Base-by-base conservation (phyloP, 2,329 filamentous ascomycete genomes). In the Cercospora citrullina region DNA sequence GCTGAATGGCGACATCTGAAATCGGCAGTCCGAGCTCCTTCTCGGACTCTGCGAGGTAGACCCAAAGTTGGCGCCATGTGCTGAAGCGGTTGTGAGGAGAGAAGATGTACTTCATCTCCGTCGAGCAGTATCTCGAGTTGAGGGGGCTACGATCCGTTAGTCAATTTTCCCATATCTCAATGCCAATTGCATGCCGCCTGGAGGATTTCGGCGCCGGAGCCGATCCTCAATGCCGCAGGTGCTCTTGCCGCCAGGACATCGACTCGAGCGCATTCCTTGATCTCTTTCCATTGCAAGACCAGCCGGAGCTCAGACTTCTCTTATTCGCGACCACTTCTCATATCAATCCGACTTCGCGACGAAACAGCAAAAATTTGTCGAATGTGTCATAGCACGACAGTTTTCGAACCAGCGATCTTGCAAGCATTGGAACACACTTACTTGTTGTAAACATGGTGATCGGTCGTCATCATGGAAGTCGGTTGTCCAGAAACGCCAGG, bases 21-120 rank as follows among this genome's bases (percentile, higher is more conserved):
- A 97, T 94, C 55, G 81, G 82, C 58, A 96, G 86, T 2, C 93
- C 93, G 2, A 96, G 86, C 79, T 94, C 90, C 79, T 89, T 89
- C 83, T 97, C 90, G 9, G 87, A 85, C 83, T 96, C 90, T 26
- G 93, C 93, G 10, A 97, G 90, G 81, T 86, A 89, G 55, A 94
- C 83, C 94, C 94, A 97, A 18, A 97, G 87, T 78, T 91, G 86
- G 71, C 93, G 88, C 93, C 93, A 96, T 65, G 89, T 93, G 51
- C 87, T 89, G 79, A 89, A 88, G 31, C 93, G 86, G 64, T 88
- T 90, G 53, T 92, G 87, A 68, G 90, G 87, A 73, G 89, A 90
- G 84, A 97, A 97, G 69, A 97, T 87, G 72, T 86, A 85, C 75
- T 89, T 86, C 91, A 95, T 94, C 81, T 91, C 90, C 73, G 79